A percentile compares a stretch with the other conserved stretches of the same genome.
Conservation (phyloP, 192 early-diverging fungal species). For the Podochytrium sp. region DNA sequence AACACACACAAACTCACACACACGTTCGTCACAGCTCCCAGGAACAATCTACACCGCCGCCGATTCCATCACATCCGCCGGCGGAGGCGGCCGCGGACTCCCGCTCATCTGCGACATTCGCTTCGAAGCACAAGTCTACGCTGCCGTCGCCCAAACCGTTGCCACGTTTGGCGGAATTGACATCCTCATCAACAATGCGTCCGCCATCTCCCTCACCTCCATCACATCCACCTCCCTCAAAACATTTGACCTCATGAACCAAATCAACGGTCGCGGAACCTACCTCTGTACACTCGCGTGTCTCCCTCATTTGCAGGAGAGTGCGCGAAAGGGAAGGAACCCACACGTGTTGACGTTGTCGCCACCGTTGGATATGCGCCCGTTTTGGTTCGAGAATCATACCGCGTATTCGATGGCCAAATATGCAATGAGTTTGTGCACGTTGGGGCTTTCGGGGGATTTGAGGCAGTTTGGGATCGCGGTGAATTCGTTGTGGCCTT, state of each 20-base stretch:
- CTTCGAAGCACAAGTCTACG: conserved; percentile 72
- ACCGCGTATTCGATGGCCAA: conserved; percentile 47
- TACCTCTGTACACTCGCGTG: conserved; percentile 78
- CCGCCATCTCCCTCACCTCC: conserved; percentile 68
- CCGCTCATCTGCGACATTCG: conserved; percentile 84
- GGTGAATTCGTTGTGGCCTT: conserved; percentile 79
- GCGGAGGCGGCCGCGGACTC: conserved; percentile 77
- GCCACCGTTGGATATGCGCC: conserved; percentile 71
- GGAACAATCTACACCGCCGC: conserved; percentile 85
- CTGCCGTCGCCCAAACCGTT: conserved; percentile 69
- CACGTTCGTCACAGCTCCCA: conserved; percentile 56
- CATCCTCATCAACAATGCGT: conserved; percentile 81
- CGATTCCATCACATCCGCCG: conserved; percentile 69
- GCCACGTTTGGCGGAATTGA: conserved; percentile 79
- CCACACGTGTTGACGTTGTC: conserved; percentile 76
- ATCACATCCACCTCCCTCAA: conserved; percentile 38
- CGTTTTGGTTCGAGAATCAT: conserved; percentile 71
- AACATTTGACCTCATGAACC: conserved; percentile 50
- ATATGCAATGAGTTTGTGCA: conserved; percentile 74
- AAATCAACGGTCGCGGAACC: conserved; percentile 78
- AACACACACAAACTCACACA: background rate
- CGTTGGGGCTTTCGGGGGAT: conserved; percentile 75
- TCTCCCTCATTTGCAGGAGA: conserved; percentile 69
- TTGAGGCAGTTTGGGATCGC: conserved; percentile 66
- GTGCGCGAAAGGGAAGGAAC: conserved; percentile 55